A percentile compares a stretch with the other conserved stretches of the same genome.
These are phyloP conservation scores for Aspergillus sp. DNA, from an alignment of 2,329 filamentous ascomycete genomes.

Conservation along the genomic window DNA sequence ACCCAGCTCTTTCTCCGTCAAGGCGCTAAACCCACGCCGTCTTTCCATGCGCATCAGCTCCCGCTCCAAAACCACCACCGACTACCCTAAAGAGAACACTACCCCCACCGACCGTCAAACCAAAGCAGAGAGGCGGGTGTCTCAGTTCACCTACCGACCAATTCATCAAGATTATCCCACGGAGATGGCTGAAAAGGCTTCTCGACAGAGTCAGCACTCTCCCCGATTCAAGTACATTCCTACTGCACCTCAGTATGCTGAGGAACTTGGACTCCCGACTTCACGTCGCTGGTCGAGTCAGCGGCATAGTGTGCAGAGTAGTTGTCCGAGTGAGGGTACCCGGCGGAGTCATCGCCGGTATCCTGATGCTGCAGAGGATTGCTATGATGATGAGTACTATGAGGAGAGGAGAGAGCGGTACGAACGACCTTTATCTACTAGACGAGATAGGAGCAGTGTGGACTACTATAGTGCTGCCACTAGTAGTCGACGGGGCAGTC, in stretches of 20 bases:
- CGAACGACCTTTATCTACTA: not conserved
- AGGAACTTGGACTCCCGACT: slow-evolving; percentile 20
- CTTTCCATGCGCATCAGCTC: slow-evolving; percentile 32
- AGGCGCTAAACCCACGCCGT: slow-evolving; percentile 27
- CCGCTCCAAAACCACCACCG: slow-evolving; percentile 18
- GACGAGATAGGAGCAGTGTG: slow-evolving; percentile 9
- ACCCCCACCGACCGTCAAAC: slow-evolving; percentile 1
- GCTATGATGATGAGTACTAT: not conserved
- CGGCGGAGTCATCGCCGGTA: not conserved
- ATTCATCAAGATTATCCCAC: slow-evolving; percentile 34
- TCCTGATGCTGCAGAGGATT: not conserved
- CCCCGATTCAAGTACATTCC: slow-evolving; percentile 38
- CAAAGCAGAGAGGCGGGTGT: slow-evolving; percentile 12
- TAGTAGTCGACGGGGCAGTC: not conserved
- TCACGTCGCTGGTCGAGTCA: not conserved
- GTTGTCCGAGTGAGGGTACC: not conserved
- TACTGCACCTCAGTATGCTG: slow-evolving; percentile 27
- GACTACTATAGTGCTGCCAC: not conserved
- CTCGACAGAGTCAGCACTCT: slow-evolving; percentile 10
- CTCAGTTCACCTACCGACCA: slow-evolving; percentile 38
- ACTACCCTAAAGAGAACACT: slow-evolving; percentile 2
- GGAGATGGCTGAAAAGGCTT: slow-evolving; percentile 29
- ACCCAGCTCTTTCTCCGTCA: slow-evolving; percentile 25
- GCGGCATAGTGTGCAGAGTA: not conserved
- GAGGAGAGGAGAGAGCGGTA: not conserved